Evolutionary conservation across 192 early-diverging fungal genomes (phyloP), one percentile per base, ranked within the genome.

Genomic region (Linderina pennispora): DNA sequence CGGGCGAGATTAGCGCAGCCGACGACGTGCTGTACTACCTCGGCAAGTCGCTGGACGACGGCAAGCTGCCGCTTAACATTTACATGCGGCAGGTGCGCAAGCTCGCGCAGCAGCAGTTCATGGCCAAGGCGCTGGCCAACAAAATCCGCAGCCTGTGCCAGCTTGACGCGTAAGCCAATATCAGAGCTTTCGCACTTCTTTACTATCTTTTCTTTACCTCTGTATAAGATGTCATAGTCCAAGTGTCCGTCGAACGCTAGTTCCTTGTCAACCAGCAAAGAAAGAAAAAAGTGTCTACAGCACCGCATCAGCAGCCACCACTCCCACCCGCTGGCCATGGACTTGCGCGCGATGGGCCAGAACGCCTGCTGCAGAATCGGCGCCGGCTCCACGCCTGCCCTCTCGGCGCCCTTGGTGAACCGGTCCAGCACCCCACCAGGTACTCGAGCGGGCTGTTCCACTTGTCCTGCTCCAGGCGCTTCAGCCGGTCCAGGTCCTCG

Each of bases 11-110:
- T 40, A 82, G 86, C 36, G 90, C 91, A 0, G 82, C 92, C 31
- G 88, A 91, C 40, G 93, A 97, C 48, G 81, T 86, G 5, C 78
- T 93, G 34, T 92, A 93, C 55, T 77, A 82, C 23, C 62, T 97
- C 35, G 79, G 83, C 16, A 79, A 83, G 52, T 89, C 91, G 4
- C 62, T 97, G 31, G 84, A 80, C 49, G 79, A 77, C 32, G 86
- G 90, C 40, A 69, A 68, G 41, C 78, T 96, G 33, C 78, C 89
- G 9, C 48, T 88, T 18, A 53, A 62, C 20, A 76, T 76, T 1
- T 96, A 85, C 48, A 83, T 94, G 82, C 89, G 91, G 78, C 77
- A 79, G 48, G 80, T 88, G 22, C 79, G 93, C 5, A 80, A 76
- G 28, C 71, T 97, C 15, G 83, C 90, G 0, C 71, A 88, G 43